A percentile compares a stretch with the other conserved stretches of the same genome.
Conservation (phyloP, 1,139 yeast genomes). For the Nadsonia starkeyi-henricii region DNA sequence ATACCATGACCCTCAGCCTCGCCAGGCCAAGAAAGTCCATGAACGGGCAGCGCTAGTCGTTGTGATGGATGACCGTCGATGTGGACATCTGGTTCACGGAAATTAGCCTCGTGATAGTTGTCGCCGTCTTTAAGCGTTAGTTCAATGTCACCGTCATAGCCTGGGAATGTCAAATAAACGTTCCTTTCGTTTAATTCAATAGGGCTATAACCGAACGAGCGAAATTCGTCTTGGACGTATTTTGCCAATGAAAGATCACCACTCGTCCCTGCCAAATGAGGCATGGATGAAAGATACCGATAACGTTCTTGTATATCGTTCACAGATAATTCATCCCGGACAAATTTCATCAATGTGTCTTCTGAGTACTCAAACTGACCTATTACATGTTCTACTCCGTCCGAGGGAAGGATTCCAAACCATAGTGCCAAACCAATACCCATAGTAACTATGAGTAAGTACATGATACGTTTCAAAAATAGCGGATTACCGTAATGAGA, state of each 20-base stretch:
- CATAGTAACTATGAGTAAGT: constrained; percentile 48
- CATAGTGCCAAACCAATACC: constrained; percentile 45
- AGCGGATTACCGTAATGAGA: constrained; percentile 71
- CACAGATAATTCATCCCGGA: constrained; percentile 38
- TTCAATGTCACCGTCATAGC: constrained; percentile 18
- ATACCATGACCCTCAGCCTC: constrained; percentile 39
- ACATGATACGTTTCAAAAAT: constrained; percentile 62
- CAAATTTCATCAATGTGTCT: constrained; percentile 33
- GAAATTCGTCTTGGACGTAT: constrained; percentile 46
- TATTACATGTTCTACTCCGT: constrained; percentile 28
- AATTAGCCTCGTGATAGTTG: constrained; percentile 9
- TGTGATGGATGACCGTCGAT: constrained; percentile 14
- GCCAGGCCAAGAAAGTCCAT: constrained; percentile 53
- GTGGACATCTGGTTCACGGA: constrained; percentile 17
- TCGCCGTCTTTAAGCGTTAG: constrained; percentile 13
- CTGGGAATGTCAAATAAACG: constrained; percentile 48
- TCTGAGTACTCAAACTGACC: constrained; percentile 29
- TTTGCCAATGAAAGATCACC: constrained; percentile 65
- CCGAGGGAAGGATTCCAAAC: constrained; percentile 32
- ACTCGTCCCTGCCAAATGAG: constrained; percentile 76
- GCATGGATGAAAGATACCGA: constrained; percentile 68
- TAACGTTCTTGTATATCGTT: constrained; percentile 53
- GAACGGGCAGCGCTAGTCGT: constrained; percentile 34
- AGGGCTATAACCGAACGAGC: constrained; percentile 29
- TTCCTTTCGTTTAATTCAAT: constrained; percentile 38